A percentile compares a stretch with the other conserved stretches of the same genome.
These are phyloP conservation scores for Gracilaria gracilis DNA, from an alignment of 23 red algal genomes.

Conservation along the genomic window DNA sequence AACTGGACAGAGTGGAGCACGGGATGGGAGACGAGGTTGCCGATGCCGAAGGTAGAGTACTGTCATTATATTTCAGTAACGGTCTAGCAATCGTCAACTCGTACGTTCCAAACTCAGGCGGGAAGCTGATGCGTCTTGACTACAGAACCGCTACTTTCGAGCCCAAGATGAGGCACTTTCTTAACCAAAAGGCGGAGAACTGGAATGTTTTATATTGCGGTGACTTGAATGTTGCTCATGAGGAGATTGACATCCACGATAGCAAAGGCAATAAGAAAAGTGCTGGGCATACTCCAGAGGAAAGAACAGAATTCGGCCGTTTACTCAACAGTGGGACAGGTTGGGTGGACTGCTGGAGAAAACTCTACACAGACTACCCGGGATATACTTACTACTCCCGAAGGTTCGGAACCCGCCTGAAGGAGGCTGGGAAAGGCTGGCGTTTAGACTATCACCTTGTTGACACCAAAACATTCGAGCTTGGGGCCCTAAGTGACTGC, in stretches of 20 bases:
- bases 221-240: constrained; percentile 81
- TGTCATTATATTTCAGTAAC: constrained; percentile 35
- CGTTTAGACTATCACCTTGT: constrained; percentile 84
- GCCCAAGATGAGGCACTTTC: constrained; percentile 63
- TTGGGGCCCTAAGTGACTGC: constrained; percentile 22
- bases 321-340: constrained; percentile 57
- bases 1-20: constrained; percentile 22
- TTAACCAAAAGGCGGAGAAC: constrained; percentile 28
- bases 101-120: constrained; percentile 79
- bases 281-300: constrained; percentile 89
- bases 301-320: constrained; percentile 75
- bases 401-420: constrained; percentile 46
- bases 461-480: constrained; percentile 24
- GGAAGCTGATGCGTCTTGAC: constrained; percentile 59
- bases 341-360: constrained; percentile 79
- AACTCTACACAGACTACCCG: constrained; percentile 52
- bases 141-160: constrained; percentile 68
- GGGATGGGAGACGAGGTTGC: constrained; percentile 58
- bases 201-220: constrained; percentile 74
- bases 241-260: constrained; percentile 90
- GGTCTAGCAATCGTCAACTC: constrained; percentile 66
- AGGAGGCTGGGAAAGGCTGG: constrained; percentile 82
- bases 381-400: constrained; percentile 76
- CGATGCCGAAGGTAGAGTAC: constrained; percentile 70
- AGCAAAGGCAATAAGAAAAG: constrained; percentile 78